Evolutionary conservation across 2,329 filamentous ascomycete species (phyloP), one percentile per base, ranked within the genome.

Genomic region (Dactylellina drechsleri): DNA sequence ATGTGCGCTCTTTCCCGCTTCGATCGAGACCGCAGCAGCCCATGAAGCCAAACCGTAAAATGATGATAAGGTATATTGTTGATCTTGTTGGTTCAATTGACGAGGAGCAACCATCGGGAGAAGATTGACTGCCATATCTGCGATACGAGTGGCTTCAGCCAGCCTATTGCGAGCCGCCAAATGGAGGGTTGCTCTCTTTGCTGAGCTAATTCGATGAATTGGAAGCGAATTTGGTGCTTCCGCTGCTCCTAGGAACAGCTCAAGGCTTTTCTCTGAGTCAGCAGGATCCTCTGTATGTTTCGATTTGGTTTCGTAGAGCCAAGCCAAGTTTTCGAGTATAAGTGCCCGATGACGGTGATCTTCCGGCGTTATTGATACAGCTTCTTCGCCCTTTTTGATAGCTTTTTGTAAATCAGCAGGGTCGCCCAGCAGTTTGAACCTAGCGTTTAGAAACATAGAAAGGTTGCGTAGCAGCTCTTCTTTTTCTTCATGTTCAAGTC

Each of bases 41-140:
- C 49, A 2, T 12, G 60, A 73, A 53, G 78, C 75, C 2, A 78
- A 31, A 15, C 77, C 77, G 13, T 49, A 49, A 23, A 65, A 64
- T 15, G 18, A 4, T 15, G 7, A 43, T 1, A 79, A 57, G 15
- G 68, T 41, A n/a, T 73, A 16, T 28, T 78, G 75, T 20, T 78
- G 72, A 16, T 78, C 77, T 6, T 31, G 49, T 47, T 76, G 75
- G 6, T 65, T 26, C 40, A 78, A 62, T 8, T 54, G 66, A 10
- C 77, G 75, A 16, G 62, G 66, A 20, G 45, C 71, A 12, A 66
- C 6, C 6, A 18, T 4, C 5, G 75, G 70, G 12, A 77, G 49
- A 20, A 76, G 54, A 4, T 67, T 40, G 2, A 77, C 58, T 7
- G 68, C 57, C 10, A 49, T 53, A 31, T 65, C 40, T 12, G 62